Evolutionary conservation across 2,329 filamentous ascomycete genomes (phyloP), one percentile per base, ranked within the genome.

Genomic region (Trichoderma sp.): DNA sequence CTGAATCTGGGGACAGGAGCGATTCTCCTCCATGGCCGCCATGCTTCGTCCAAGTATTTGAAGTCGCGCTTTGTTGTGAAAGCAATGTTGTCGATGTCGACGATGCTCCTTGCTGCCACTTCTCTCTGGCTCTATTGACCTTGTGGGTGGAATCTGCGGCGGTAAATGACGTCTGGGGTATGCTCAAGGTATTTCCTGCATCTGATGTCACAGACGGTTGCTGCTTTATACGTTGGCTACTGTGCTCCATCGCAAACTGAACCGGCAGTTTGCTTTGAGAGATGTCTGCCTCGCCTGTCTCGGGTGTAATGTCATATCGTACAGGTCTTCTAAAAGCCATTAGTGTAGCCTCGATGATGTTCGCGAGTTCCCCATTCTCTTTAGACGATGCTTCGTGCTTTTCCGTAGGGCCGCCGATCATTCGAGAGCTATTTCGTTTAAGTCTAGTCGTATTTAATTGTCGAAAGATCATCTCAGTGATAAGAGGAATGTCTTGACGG

Each of bases 171-270:
- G 80, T 78, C 43, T 73, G 75, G 6, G 81, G 80, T 28, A 78
- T 26, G 71, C 75, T 81, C 55, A 82, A 77, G 0, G 80, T 82
- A 1, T 78, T 81, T 5, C 78, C 78, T 58, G 80, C 78, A 55
- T 80, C 79, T 17, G 76, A 76, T 11, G 70, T 59, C 7, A 73
- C 74, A 6, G 75, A 74, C 20, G 74, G 73, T 9, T 75, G 75
- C 6, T 76, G 74, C 15, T 75, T 71, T 36, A 81, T 80, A 0
- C 75, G 71, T 12, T 76, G 76, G 15, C 58, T 70, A 11, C 39
- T 68, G 20, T 74, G 75, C 8, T 78, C 73, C 4, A 78, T 68
- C 8, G 71, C 76, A 36, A 74, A 74, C 6, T 76, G 69, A 13
- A 70, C 70, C 3, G 58, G 71, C 62, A 57, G 68, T 28, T 68